These are phyloP conservation scores for Sclerotinia trifoliorum DNA, from an alignment of 2,329 filamentous ascomycete genomes.

Conservation along the genomic window DNA sequence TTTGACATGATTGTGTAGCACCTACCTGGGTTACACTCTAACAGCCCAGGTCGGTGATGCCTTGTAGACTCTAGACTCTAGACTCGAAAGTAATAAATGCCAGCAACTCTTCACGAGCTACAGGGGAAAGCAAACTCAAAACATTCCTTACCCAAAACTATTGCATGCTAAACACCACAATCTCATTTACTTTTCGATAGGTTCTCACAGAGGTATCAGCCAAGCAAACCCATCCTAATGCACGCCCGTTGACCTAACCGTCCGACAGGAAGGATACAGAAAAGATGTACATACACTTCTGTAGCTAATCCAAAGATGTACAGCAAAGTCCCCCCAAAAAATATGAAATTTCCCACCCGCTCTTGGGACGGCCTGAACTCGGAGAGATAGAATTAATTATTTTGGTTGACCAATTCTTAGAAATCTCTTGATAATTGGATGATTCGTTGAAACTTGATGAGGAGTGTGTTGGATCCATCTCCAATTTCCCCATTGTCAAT, in stretches of 20 bases:
- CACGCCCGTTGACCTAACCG: conserved; percentile 12
- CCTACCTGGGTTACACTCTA: not conserved
- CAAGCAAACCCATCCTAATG: conserved; percentile 4
- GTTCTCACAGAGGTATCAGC: not conserved
- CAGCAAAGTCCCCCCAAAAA: not conserved
- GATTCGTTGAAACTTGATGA: not conserved
- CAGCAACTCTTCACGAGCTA: not conserved
- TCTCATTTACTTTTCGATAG: not conserved
- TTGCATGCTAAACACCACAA: not conserved
- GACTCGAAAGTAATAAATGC: not conserved
- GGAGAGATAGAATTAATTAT: not conserved
- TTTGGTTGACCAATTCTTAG: not conserved
- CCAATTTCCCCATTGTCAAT: not conserved
- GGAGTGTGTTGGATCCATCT: not conserved
- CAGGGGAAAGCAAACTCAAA: not conserved
- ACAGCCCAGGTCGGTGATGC: not conserved
- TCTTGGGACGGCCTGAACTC: conserved; percentile 8
- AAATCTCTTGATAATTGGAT: not conserved
- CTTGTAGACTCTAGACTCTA: not conserved
- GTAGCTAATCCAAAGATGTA: not conserved
- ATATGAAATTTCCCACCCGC: conserved; percentile 2
- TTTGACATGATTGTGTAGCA: not conserved
- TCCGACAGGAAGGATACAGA: not conserved
- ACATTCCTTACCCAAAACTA: not conserved
- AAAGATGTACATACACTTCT: conserved; percentile 6